A percentile compares a stretch with the other conserved stretches of the same genome.
phyloP scores from a whole-genome alignment of 169 alveolate genomes.

The Eimeria sp. region DNA sequence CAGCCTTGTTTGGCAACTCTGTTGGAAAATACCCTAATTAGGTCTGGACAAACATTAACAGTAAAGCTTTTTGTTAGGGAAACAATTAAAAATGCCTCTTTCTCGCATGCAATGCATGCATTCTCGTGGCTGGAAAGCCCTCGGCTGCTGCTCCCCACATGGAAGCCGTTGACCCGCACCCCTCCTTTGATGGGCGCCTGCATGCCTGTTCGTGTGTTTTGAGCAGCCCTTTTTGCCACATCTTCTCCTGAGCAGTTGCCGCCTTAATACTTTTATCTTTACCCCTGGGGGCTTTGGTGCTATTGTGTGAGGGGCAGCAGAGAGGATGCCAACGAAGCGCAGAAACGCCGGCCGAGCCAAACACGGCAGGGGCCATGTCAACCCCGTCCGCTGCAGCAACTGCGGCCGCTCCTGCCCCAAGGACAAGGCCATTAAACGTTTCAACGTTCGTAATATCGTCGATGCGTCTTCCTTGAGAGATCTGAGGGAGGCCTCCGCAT shows the following conservation, averaged over 20 bases:
- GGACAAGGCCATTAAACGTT: slow-evolving; percentile 99
- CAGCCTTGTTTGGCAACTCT: neutral
- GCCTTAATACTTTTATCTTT: neutral
- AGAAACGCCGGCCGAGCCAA: slow-evolving; percentile 99
- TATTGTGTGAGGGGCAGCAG: slow-evolving; percentile 2
- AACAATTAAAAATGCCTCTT: neutral
- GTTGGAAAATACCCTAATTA: neutral
- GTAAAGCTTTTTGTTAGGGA: neutral
- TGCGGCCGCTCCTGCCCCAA: slow-evolving; percentile 99
- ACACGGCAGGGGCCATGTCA: slow-evolving; percentile 99
- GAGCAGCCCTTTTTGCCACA: neutral
- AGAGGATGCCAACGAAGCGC: slow-evolving; percentile 99
- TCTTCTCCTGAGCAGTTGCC: neutral
- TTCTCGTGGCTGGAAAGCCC: neutral
- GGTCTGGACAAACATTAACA: too few species aligned
- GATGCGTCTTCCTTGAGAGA: slow-evolving; percentile 99
- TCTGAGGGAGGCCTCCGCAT: slow-evolving; percentile 96
- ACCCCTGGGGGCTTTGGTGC: neutral
- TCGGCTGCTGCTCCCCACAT: slow-evolving; percentile 57
- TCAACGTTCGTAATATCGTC: slow-evolving; percentile 99
- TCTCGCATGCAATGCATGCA: slow-evolving; percentile 1
- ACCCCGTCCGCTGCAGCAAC: slow-evolving; percentile 98
- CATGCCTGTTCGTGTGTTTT: slow-evolving; percentile 22
- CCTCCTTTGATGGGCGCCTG: slow-evolving; percentile 20
- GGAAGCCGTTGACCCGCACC: slow-evolving; percentile 66